Conservation (phyloP, 2,329 filamentous ascomycete genomes). For the Aspergillus eucalypticola region DNA sequence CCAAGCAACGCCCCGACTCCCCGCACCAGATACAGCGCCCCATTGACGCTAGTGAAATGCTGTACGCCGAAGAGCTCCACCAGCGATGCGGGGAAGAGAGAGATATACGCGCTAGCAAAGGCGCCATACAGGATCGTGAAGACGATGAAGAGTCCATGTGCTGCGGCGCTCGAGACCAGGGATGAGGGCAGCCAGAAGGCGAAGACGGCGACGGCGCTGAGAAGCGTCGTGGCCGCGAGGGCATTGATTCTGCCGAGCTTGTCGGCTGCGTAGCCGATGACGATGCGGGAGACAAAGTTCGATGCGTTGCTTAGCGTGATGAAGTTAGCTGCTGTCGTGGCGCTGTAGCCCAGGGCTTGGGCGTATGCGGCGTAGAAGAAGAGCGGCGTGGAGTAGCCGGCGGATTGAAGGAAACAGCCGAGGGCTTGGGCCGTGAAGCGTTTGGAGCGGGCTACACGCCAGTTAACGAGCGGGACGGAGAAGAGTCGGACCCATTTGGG, state of each 20-base stretch:
- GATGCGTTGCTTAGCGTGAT: conserved; percentile 46
- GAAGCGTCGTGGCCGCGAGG: conserved; percentile 35
- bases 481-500: background rate
- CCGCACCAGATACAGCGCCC: conserved; percentile 42
- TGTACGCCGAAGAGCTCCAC: conserved; percentile 43
- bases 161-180: conserved; percentile 18
- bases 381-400: conserved; percentile 43
- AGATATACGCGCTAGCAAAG: conserved; percentile 44
- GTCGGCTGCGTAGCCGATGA: conserved; percentile 44
- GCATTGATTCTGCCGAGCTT: conserved; percentile 44
- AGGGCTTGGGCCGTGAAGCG: conserved; percentile 42
- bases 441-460: conserved; percentile 24
- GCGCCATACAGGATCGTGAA: conserved; percentile 39
- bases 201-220: conserved; percentile 33
- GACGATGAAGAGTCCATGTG: conserved; percentile 33
- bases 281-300: conserved; percentile 42
- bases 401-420: conserved; percentile 41
- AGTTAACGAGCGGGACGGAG: conserved; percentile 33
- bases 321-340: conserved; percentile 40
- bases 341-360: conserved; percentile 41
- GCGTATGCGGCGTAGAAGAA: conserved; percentile 46
- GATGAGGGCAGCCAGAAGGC: conserved; percentile 30
- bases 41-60: conserved; percentile 41
- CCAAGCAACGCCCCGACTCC: conserved; percentile 41
- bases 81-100: conserved; percentile 43